A percentile compares a stretch with the other conserved stretches of the same genome.
Evolutionary conservation across 1,139 yeast genomes (phyloP).

Genomic region (Suhomyces choctaworum): DNA sequence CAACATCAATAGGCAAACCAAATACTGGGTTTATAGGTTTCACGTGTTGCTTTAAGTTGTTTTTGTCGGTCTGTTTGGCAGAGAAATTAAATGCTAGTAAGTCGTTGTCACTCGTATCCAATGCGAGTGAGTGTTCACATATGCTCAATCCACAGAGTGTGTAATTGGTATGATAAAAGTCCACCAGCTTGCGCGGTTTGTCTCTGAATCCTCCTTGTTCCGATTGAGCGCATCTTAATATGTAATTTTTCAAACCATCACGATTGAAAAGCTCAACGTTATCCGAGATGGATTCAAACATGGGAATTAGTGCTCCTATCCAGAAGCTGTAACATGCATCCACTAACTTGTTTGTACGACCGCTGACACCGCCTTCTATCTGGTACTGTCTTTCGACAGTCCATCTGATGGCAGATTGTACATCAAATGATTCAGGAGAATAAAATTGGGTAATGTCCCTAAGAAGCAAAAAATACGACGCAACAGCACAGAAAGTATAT

Average conservation of each 20-base stretch:
- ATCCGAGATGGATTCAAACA: constrained; percentile 55
- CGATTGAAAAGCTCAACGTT: constrained; percentile 45
- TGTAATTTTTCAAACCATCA: constrained; percentile 61
- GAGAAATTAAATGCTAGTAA: constrained; percentile 32
- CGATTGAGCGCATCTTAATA: constrained; percentile 73
- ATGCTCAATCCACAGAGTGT: constrained; percentile 74
- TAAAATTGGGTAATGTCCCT: constrained; percentile 25
- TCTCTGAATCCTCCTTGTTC: constrained; percentile 76
- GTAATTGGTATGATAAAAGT: constrained; percentile 90
- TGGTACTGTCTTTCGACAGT: constrained; percentile 63
- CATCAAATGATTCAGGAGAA: constrained; percentile 28
- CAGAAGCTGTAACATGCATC: constrained; percentile 97
- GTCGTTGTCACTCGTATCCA: constrained; percentile 14
- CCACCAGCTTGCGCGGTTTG: constrained; percentile 81
- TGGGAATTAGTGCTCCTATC: constrained; percentile 79
- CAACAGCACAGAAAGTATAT: constrained; percentile 86
- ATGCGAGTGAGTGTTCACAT: constrained; percentile 45
- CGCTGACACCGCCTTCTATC: constrained; percentile 83
- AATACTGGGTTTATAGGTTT: constrained; percentile 60
- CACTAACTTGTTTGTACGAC: constrained; percentile 88
- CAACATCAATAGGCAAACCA: constrained; percentile 51
- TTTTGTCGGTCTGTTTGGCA: neutral
- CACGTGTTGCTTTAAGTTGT: constrained; percentile 24
- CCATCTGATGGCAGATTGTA: constrained; percentile 61
- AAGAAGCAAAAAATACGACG: constrained; percentile 57